Conservation (phyloP, 345 rosid genomes). For the Boechera divaricarpa region DNA sequence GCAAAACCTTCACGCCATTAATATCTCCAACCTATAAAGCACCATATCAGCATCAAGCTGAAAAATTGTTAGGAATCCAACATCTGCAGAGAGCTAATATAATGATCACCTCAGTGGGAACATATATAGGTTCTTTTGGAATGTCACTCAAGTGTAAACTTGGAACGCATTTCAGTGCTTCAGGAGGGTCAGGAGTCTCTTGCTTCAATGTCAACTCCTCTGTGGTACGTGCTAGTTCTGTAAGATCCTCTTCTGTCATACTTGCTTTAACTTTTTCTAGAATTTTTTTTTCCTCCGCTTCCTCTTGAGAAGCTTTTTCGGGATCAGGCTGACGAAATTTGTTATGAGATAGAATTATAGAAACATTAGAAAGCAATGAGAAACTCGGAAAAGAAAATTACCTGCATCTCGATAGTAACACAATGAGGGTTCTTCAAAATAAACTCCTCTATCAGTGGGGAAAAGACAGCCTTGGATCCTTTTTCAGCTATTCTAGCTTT, state of each 20-base stretch:
- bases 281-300: conserved; percentile 74
- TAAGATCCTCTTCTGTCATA: conserved; percentile 92
- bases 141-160: conserved; percentile 76
- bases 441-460: conserved; percentile 81
- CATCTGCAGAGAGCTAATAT: conserved; percentile 20
- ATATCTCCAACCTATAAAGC: conserved; percentile 73
- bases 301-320: conserved; percentile 83
- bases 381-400: conserved; percentile 31
- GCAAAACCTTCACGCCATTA: conserved; percentile 82
- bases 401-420: conserved; percentile 96
- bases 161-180: conserved; percentile 81
- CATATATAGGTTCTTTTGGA: conserved; percentile 75
- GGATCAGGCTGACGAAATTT: conserved; percentile 75
- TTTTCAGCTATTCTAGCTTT: conserved; percentile 83
- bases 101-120: conserved; percentile 73
- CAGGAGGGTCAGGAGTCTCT: conserved; percentile 95
- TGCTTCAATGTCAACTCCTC: conserved; percentile 82
- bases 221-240: conserved; percentile 84
- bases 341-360: conserved; percentile 23
- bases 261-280: conserved; percentile 70
- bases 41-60: conserved; percentile 12
- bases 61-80: conserved; percentile 43
- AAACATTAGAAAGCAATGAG: conserved; percentile 12
- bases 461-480: conserved; percentile 92
- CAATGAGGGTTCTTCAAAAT: conserved; percentile 79